phyloP scores from a whole-genome alignment of 83 land plant species.

The Thuja plicata region DNA sequence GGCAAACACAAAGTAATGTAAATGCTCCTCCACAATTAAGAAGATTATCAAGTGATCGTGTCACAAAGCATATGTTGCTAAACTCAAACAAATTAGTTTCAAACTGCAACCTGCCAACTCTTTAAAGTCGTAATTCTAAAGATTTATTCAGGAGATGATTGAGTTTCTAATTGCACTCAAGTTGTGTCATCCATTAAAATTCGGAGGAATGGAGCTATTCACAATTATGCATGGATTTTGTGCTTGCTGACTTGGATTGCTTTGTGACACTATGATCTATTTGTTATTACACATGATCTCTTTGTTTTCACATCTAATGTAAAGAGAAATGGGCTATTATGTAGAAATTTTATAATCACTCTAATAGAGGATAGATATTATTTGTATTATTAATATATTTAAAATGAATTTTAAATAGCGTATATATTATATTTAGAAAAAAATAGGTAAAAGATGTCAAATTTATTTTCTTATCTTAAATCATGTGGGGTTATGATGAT shows the following conservation, averaged over 20 bases:
- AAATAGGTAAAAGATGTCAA: too few species aligned
- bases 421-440: too few species aligned
- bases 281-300: background rate
- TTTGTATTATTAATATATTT: too few species aligned
- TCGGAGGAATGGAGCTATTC: slow-evolving; percentile 49
- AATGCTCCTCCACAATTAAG: too few species aligned
- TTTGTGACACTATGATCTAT: slow-evolving; percentile 27
- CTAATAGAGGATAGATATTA: too few species aligned
- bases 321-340: too few species aligned
- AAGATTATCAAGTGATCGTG: slow-evolving; percentile 24
- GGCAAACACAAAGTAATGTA: too few species aligned
- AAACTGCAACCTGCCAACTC: slow-evolving; percentile 14
- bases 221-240: slow-evolving; percentile 33
- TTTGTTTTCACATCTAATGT: too few species aligned
- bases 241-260: slow-evolving; percentile 42
- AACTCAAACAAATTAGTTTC: slow-evolving; percentile 13
- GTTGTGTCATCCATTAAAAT: slow-evolving; percentile 22
- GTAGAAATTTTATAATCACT: too few species aligned
- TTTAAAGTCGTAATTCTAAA: slow-evolving; percentile 12
- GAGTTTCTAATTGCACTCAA: slow-evolving; percentile 26
- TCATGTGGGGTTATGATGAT: too few species aligned
- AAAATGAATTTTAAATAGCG: too few species aligned
- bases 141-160: slow-evolving; percentile 24
- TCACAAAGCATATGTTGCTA: slow-evolving; percentile 15
- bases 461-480: too few species aligned